A percentile compares a stretch with the other conserved stretches of the same genome.
Evolutionary conservation across 1,284 basidiomycete genomes (phyloP).

Genomic region (Puccinia novopanici): DNA sequence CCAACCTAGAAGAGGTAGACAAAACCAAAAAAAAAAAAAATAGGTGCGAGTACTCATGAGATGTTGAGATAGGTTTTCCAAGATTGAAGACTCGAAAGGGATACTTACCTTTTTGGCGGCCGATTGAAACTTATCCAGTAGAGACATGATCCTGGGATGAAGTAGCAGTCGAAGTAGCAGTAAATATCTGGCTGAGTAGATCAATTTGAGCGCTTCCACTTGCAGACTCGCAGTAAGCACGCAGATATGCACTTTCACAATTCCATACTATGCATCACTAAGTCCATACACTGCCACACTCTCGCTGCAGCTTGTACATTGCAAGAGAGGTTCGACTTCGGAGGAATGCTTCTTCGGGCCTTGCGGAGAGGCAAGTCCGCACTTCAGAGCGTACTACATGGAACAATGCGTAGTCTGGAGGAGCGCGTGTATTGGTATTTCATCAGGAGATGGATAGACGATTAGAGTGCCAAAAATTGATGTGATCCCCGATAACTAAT

Average conservation of each 20-base stretch:
- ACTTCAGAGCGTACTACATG: no score
- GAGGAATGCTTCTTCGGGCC: no score
- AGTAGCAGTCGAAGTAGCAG: background rate
- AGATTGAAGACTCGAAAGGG: background rate
- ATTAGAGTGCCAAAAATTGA: background rate
- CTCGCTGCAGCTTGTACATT: no score
- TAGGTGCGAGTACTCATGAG: background rate
- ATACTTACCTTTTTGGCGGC: conserved; percentile 39
- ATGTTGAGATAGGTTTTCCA: no score
- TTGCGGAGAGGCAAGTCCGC: no score
- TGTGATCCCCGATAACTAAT: background rate
- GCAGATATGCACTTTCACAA: no score
- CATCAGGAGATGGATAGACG: background rate
- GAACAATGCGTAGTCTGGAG: background rate
- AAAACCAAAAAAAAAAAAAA: background rate
- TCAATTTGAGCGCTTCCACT: no score
- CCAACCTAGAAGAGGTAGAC: conserved; percentile 16
- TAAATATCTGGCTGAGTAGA: no score
- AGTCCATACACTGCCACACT: no score
- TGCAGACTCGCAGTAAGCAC: no score
- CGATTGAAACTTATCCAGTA: conserved; percentile 43
- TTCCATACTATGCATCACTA: no score
- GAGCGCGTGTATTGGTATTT: background rate
- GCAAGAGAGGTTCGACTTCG: no score
- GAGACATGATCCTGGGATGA: conserved; percentile 24